Conservation (phyloP, 768 basidiomycete genomes). For the Psilocybe cubensis region DNA sequence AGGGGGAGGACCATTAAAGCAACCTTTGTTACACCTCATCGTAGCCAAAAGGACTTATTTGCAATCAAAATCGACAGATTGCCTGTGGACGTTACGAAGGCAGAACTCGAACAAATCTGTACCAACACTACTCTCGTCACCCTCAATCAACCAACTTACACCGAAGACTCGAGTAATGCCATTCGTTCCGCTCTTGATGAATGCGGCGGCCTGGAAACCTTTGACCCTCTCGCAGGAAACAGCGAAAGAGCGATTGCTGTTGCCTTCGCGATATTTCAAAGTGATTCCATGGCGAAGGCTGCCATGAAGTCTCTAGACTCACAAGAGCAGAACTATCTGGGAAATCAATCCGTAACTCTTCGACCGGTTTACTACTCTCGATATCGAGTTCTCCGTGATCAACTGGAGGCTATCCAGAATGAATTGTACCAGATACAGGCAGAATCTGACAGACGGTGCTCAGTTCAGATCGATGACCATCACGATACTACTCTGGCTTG, state of each 20-base stretch:
- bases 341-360: constrained; percentile 36
- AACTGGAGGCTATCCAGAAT: constrained; percentile 37
- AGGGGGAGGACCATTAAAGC: constrained; percentile 44
- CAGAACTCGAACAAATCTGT: constrained; percentile 38
- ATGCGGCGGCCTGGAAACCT: constrained; percentile 41
- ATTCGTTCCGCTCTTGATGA: constrained; percentile 38
- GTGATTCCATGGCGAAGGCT: constrained; percentile 34
- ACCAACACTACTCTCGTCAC: constrained; percentile 27
- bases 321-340: constrained; percentile 38
- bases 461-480: constrained; percentile 32
- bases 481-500: constrained; percentile 22
- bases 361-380: constrained; percentile 43
- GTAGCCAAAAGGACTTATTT: constrained; percentile 38
- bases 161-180: constrained; percentile 26
- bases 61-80: constrained; percentile 49
- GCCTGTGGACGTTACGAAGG: constrained; percentile 33
- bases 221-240: constrained; percentile 41
- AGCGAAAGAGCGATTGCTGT: constrained; percentile 33
- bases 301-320: constrained; percentile 33
- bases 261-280: constrained; percentile 46
- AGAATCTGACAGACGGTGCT: constrained; percentile 30
- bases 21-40: constrained; percentile 36
- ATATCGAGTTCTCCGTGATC: constrained; percentile 36
- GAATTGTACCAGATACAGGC: constrained; percentile 37
- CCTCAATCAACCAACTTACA: constrained; percentile 40